Conservation (phyloP, 768 basidiomycete genomes). For the Paxillus involutus region DNA sequence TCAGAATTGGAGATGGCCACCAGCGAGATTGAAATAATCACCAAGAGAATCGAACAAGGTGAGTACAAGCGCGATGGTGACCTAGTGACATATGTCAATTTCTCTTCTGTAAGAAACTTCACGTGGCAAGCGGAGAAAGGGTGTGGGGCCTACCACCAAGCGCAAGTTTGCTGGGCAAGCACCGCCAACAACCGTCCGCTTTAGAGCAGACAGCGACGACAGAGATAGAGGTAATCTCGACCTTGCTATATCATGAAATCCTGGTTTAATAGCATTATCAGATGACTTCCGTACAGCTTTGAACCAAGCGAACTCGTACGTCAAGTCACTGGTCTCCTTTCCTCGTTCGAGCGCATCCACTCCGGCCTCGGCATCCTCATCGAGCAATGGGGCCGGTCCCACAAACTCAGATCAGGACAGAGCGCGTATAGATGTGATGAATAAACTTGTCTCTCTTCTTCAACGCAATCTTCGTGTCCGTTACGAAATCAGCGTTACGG, state of each 20-base stretch:
- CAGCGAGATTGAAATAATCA: slow-evolving; percentile 68
- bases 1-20: slow-evolving; percentile 76
- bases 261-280: slow-evolving; percentile 21
- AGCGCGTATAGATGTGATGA: slow-evolving; percentile 63
- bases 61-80: not conserved
- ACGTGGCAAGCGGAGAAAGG: slow-evolving; percentile 32
- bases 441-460: slow-evolving; percentile 60
- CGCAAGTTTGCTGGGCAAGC: slow-evolving; percentile 36
- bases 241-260: not conserved
- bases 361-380: slow-evolving; percentile 36
- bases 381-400: slow-evolving; percentile 36
- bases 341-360: slow-evolving; percentile 36
- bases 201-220: slow-evolving; percentile 33
- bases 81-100: not conserved
- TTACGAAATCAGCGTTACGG: slow-evolving; percentile 68
- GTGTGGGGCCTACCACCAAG: slow-evolving; percentile 22
- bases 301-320: slow-evolving; percentile 57
- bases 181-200: slow-evolving; percentile 26
- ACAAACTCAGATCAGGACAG: slow-evolving; percentile 44
- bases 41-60: slow-evolving; percentile 49
- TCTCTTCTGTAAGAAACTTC: slow-evolving; percentile 21
- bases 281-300: slow-evolving; percentile 78
- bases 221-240: slow-evolving; percentile 32
- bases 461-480: slow-evolving; percentile 73
- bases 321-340: slow-evolving; percentile 56